These are phyloP conservation scores for Striga hermonthica DNA, from an alignment of 305 asterid genomes.

Conservation along the genomic window DNA sequence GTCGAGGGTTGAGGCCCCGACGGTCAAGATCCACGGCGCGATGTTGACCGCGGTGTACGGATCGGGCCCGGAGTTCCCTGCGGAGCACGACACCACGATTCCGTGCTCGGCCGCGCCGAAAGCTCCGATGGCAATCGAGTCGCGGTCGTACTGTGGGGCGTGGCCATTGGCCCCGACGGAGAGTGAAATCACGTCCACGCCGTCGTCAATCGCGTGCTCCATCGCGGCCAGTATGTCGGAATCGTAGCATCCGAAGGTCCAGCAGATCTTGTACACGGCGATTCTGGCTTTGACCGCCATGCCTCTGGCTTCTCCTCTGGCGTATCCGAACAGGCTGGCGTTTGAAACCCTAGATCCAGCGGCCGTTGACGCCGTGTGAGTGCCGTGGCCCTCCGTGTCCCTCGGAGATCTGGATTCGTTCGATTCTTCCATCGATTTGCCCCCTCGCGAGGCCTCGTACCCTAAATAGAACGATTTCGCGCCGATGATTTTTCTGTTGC, in stretches of 20 bases:
- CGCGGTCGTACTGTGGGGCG: constrained; percentile 61
- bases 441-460: constrained; percentile 41
- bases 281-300: constrained; percentile 88
- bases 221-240: constrained; percentile 88
- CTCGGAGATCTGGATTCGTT: constrained; percentile 60
- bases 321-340: constrained; percentile 75
- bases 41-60: constrained; percentile 68
- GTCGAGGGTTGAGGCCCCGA: constrained; percentile 91
- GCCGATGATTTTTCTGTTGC: constrained; percentile 75
- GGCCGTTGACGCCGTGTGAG: constrained; percentile 90
- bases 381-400: constrained; percentile 93
- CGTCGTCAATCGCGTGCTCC: constrained; percentile 74
- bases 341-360: constrained; percentile 71
- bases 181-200: constrained; percentile 74
- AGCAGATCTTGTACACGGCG: constrained; percentile 81
- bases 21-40: constrained; percentile 95
- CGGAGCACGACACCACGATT: constrained; percentile 78
- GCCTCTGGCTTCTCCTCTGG: constrained; percentile 87
- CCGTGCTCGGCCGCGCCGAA: constrained; percentile 72
- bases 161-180: constrained; percentile 81
- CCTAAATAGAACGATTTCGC: constrained; percentile 68
- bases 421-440: constrained; percentile 40
- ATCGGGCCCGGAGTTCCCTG: constrained; percentile 86
- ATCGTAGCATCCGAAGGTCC: constrained; percentile 75
- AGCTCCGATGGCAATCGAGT: constrained; percentile 86